A percentile compares a stretch with the other conserved stretches of the same genome.
phyloP scores from a whole-genome alignment of 805 yeast species.

The Pichia nanzhaoensis region DNA sequence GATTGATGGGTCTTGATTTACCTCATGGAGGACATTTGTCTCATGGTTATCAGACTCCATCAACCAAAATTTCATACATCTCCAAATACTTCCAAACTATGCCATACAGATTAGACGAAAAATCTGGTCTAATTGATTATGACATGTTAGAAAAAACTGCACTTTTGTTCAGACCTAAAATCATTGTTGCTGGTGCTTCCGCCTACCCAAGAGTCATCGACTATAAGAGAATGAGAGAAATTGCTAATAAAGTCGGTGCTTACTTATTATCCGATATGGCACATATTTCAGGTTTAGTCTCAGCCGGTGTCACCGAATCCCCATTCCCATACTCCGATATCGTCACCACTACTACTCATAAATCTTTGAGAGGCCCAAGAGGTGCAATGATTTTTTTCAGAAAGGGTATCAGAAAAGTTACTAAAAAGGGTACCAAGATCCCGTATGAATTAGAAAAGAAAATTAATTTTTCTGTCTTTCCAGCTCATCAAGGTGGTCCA shows the following conservation, averaged over 20 bases:
- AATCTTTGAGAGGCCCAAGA: conserved; percentile 97
- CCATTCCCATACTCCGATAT: conserved; percentile 93
- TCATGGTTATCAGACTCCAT: conserved; percentile 91
- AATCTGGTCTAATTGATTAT: conserved; percentile 88
- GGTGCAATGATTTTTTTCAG: conserved; percentile 98
- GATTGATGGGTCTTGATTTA: conserved; percentile 94
- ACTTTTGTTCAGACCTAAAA: conserved; percentile 84
- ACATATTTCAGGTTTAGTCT: conserved; percentile 91
- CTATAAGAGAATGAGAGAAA: conserved; percentile 82
- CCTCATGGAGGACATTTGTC: conserved; percentile 99
- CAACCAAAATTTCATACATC: conserved; percentile 83
- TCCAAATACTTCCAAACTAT: conserved; percentile 95
- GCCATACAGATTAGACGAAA: conserved; percentile 88
- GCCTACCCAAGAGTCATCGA: conserved; percentile 91
- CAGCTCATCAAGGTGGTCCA: conserved; percentile 99
- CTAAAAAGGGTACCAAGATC: conserved; percentile 80
- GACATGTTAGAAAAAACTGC: conserved; percentile 82
- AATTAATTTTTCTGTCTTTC: conserved; percentile 96
- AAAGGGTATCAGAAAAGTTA: conserved; percentile 81
- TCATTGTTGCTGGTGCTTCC: conserved; percentile 94
- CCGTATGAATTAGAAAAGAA: conserved; percentile 82
- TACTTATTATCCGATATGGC: conserved; percentile 95
- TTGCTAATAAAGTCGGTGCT: conserved; percentile 91
- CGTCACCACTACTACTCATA: conserved; percentile 97
- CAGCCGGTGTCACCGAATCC: conserved; percentile 89